Percentiles rank a stretch among this genome's conserved stretches.
phyloP scores from a whole-genome alignment of 805 yeast species.

The Sugiyamaella smithiae region DNA sequence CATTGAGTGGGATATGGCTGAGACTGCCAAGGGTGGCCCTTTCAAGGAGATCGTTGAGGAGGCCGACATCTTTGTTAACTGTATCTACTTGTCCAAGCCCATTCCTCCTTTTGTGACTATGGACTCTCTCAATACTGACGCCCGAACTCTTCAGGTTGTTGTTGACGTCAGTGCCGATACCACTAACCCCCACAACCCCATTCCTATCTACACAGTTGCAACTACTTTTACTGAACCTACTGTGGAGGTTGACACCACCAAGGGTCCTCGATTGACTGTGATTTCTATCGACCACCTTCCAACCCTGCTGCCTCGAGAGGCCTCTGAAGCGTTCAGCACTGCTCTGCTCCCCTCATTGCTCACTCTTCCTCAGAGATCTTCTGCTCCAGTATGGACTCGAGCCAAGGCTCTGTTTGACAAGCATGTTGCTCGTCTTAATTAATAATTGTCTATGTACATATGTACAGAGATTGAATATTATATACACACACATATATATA shows the following conservation, averaged over 20 bases:
- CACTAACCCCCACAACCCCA: constrained; percentile 96
- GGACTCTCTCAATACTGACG: constrained; percentile 59
- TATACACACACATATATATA: not conserved
- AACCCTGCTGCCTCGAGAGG: constrained; percentile 91
- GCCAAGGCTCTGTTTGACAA: constrained; percentile 81
- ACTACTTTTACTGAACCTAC: constrained; percentile 92
- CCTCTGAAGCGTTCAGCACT: constrained; percentile 84
- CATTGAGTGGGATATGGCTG: constrained; percentile 93
- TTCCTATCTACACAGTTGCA: constrained; percentile 88
- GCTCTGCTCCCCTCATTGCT: constrained; percentile 89
- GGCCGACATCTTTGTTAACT: constrained; percentile 89
- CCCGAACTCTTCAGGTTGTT: constrained; percentile 82
- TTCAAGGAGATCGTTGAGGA: constrained; percentile 77
- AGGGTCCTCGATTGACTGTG: constrained; percentile 85
- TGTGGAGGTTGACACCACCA: constrained; percentile 71
- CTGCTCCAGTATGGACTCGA: constrained; percentile 87
- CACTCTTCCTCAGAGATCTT: constrained; percentile 74
- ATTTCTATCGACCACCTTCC: constrained; percentile 97
- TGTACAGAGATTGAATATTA: not conserved
- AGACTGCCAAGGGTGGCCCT: constrained; percentile 97
- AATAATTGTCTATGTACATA: constrained; percentile 2
- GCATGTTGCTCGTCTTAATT: constrained; percentile 68
- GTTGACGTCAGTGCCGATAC: constrained; percentile 99
- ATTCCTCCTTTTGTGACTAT: constrained; percentile 85
- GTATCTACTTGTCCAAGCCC: constrained; percentile 90